A percentile compares a stretch with the other conserved stretches of the same genome.
These are phyloP conservation scores for Epichloe amarillans DNA, from an alignment of 2,329 filamentous ascomycete genomes.

Conservation along the genomic window DNA sequence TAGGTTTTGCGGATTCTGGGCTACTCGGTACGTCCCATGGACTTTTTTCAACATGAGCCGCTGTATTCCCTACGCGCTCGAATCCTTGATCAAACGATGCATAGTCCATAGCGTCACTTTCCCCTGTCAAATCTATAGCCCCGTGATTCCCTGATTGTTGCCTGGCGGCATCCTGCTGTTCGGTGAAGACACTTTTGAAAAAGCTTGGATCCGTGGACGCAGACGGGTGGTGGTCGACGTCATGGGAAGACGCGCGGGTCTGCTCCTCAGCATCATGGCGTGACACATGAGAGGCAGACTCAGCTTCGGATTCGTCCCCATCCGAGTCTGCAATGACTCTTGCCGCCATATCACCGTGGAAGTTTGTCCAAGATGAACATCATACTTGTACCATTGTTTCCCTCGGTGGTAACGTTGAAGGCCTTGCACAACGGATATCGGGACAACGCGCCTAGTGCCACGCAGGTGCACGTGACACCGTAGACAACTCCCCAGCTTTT, in stretches of 20 bases:
- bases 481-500: neutral
- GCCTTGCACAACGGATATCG: neutral
- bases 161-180: slow-evolving; percentile 25
- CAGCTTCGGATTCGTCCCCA: slow-evolving; percentile 14
- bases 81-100: slow-evolving; percentile 7
- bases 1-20: slow-evolving; percentile 13
- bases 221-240: slow-evolving; percentile 16
- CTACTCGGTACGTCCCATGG: slow-evolving; percentile 34
- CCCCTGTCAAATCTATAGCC: neutral
- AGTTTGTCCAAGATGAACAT: neutral
- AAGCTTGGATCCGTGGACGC: slow-evolving; percentile 34
- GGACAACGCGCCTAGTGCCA: neutral
- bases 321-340: slow-evolving; percentile 26
- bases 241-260: slow-evolving; percentile 3
- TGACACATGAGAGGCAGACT: neutral
- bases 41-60: slow-evolving; percentile 14
- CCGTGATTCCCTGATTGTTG: slow-evolving; percentile 5
- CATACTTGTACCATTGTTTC: neutral
- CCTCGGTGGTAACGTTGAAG: neutral
- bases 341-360: slow-evolving; percentile 9
- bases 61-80: neutral
- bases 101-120: neutral
- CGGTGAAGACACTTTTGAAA: slow-evolving; percentile 33
- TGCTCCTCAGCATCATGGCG: neutral
- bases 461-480: slow-evolving; percentile 4